Percentiles rank a stretch among this genome's conserved stretches.
phyloP scores from a whole-genome alignment of 805 yeast genomes.

The Hanseniaspora pseudoguilliermondii region DNA sequence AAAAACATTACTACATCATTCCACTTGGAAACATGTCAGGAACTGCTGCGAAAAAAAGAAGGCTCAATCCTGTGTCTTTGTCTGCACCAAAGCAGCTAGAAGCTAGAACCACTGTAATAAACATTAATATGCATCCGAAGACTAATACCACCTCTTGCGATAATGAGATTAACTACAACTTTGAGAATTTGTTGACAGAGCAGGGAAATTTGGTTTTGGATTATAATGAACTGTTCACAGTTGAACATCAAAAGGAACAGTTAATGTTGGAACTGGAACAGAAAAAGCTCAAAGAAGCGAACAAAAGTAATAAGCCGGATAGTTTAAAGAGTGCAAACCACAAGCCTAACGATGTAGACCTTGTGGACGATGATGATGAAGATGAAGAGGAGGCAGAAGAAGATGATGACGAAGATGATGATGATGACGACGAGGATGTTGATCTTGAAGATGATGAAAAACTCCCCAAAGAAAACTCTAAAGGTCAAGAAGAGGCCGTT shows the following conservation, averaged over 20 bases:
- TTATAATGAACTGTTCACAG: slow-evolving; percentile 41
- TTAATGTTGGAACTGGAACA: not conserved
- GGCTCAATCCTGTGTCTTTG: not conserved
- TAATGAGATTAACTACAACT: slow-evolving; percentile 2
- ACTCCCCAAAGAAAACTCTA: slow-evolving; percentile 14
- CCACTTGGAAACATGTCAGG: not conserved
- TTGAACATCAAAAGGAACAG: slow-evolving; percentile 9
- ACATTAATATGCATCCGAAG: not conserved
- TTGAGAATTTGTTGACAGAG: slow-evolving; percentile 6
- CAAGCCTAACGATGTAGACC: not conserved
- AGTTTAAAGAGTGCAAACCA: not conserved
- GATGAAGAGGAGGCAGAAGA: not conserved
- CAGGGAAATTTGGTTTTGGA: slow-evolving; percentile 38
- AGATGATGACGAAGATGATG: not conserved
- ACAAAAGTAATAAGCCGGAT: not conserved
- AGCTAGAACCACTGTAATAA: not conserved
- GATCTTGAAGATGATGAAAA: slow-evolving; percentile 11
- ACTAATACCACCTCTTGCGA: not conserved
- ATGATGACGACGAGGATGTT: slow-evolving; percentile 8
- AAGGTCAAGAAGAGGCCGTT: slow-evolving; percentile 26
- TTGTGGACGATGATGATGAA: not conserved
- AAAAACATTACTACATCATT: not conserved
- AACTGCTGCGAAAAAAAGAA: not conserved
- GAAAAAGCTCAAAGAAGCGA: not conserved
- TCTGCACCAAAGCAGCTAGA: not conserved